Evolutionary conservation across 2,329 filamentous ascomycete genomes (phyloP), one percentile per base, ranked within the genome.

Genomic region (Verticillium longisporum): DNA sequence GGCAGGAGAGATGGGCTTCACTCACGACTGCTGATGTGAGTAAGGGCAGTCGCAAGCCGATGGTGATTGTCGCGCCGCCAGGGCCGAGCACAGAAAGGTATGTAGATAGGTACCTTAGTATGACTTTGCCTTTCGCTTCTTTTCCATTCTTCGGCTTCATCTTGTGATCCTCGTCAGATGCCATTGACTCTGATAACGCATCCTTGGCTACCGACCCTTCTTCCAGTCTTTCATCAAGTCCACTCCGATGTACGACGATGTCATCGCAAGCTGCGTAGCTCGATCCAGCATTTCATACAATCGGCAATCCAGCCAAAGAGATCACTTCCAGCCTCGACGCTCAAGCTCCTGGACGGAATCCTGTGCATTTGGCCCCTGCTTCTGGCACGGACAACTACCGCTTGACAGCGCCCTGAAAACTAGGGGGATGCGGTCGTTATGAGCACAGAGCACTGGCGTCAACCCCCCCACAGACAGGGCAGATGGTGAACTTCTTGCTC

Each of bases 221-320:
- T 26, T 26, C 26, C 18, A 50, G 18, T n/a, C n/a, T 50, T 50
- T 9, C 5, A 11, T 21, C 18, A 9, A 6, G 10, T 50, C 41
- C n/a, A 50, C 6, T n/a, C 18, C 11, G 41, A 18, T 13, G n/a
- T n/a, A 50, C 11, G n/a, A n/a, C 37, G 13, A 15, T 11, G 9
- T 10, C 6, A 21, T 10, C 41, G 10, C 18, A 5, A n/a, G 15
- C 41, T 26, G n/a, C 41, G 18, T 50, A 21, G 18, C 41, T 50
- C 18, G 41, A 50, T 50, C 41, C 18, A 11, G 18, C 41, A 26
- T 21, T 7, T 7, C 6, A 13, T 18, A 4, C n/a, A 18, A 11
- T 50, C 41, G 41, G 18, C 56, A 21, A 31, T 18, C 62, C 56
- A 45, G 56, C 59, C 61, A 63, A 61, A 56, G 57, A 60, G 60